Evolutionary conservation across 2,329 filamentous ascomycete species (phyloP).

Genomic region (Sporothrix humicola): DNA sequence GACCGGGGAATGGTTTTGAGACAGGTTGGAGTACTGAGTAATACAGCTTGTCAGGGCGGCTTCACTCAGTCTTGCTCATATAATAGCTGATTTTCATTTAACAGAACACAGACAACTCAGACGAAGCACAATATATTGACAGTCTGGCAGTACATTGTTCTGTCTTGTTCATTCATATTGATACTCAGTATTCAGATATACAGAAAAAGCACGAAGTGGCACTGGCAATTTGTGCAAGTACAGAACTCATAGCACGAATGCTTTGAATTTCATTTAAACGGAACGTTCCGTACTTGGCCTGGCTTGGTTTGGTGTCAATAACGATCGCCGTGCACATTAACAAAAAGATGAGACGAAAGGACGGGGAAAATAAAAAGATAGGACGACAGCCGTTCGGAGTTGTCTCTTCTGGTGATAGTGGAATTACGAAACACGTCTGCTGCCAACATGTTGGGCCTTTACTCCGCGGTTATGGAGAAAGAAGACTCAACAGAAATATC

Average conservation of each 20-base stretch:
- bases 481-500: neutral
- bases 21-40: neutral
- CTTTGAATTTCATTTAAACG: neutral
- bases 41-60: neutral
- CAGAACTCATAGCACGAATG: neutral
- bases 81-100: too few relatives aligned
- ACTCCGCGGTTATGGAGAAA: neutral
- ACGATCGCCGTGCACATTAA: constrained; percentile 10
- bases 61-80: too few relatives aligned
- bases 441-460: neutral
- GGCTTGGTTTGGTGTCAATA: constrained; percentile 2
- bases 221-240: neutral
- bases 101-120: neutral
- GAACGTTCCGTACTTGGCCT: constrained; percentile 2
- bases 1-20: neutral
- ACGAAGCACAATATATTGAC: neutral
- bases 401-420: neutral
- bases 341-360: neutral
- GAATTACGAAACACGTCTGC: neutral
- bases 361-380: neutral
- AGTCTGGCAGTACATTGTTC: neutral
- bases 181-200: neutral
- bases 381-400: neutral
- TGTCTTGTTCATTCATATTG: neutral
- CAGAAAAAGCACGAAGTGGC: too few relatives aligned